These are phyloP conservation scores for Luvunga scandens DNA, from an alignment of 345 rosid genomes.

Conservation along the genomic window DNA sequence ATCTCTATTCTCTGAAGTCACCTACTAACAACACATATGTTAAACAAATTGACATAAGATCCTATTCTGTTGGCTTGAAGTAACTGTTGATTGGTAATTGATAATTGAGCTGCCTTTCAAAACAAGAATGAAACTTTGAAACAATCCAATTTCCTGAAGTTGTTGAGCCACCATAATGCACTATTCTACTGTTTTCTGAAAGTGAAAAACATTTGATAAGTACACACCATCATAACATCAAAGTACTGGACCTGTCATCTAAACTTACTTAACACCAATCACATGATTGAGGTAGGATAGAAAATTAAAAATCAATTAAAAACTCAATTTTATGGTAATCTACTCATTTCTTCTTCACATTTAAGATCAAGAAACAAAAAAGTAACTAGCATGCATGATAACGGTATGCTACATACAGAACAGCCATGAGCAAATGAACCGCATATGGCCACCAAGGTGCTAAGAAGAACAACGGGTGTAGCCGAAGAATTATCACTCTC, in stretches of 20 bases:
- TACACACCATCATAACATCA: not conserved
- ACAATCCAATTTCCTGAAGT: too few relatives aligned
- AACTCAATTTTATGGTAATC: too few relatives aligned
- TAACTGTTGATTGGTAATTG: too few relatives aligned
- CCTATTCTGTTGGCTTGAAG: too few relatives aligned
- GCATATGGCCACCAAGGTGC: slow-evolving; percentile 39
- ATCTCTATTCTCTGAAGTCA: too few relatives aligned
- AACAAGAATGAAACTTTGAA: too few relatives aligned
- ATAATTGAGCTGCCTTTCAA: too few relatives aligned
- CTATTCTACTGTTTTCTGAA: not conserved
- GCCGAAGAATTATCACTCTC: not conserved
- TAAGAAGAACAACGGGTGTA: slow-evolving; percentile 25
- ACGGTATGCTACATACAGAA: slow-evolving; percentile 30
- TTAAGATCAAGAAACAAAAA: not conserved
- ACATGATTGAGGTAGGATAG: not conserved
- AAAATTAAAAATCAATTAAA: too few relatives aligned
- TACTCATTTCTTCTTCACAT: not conserved
- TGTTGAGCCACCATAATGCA: too few relatives aligned
- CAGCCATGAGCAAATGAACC: slow-evolving; percentile 41
- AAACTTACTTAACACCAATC: not conserved
- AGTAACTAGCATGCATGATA: not conserved
- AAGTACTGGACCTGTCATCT: not conserved
- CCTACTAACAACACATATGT: too few relatives aligned
- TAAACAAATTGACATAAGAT: too few relatives aligned
- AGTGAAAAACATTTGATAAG: not conserved